Evolutionary conservation across 2,329 filamentous ascomycete genomes (phyloP), one percentile per base, ranked within the genome.

Genomic region (Polytolypa hystricis): DNA sequence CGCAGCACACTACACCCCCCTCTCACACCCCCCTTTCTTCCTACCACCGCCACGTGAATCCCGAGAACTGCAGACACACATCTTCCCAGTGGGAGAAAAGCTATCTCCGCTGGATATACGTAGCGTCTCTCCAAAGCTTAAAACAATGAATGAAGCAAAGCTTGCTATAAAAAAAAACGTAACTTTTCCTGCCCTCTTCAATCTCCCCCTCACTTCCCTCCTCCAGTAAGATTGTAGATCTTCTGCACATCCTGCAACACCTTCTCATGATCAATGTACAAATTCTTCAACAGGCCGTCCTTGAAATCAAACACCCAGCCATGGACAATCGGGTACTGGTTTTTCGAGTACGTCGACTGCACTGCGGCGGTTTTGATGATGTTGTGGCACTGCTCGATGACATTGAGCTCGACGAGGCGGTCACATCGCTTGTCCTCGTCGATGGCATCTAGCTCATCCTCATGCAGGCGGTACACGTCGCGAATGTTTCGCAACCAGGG

Each of bases 401-500:
- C 50, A 28, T 56, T 56, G 30, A 56, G 23, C 37, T 56, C 53
- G 14, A 56, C 45, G 16, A 56, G 37, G 5, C 51, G 42, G 18
- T 52, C 51, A 23, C 50, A 54, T n/a, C 43, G 41, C 5, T 38
- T 40, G 4, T 38, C 43, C 4, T 27, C 35, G 9, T 42, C 43
- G 4, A 29, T 38, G 21, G 41, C 42, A 26, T 55, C 78, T 14
- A 85, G 70, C 66, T 85, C 79, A 36, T 62, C 60, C 65, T 83
- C 78, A 58, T 84, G 72, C 47, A 83, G 66, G 8, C 79, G 69
- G 61, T 84, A 83, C 40, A 84, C 77, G 56, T 84, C 79, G 40
- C 79, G 73, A 52, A 84, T 82, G 62, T 82, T 81, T 35, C 78
- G 69, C 45, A 84, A 69, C 79, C 79, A 84, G 1, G 79, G 79